Base-by-base conservation (phyloP, 2,329 filamentous ascomycete species). In the Mollisiaceae sp. region DNA sequence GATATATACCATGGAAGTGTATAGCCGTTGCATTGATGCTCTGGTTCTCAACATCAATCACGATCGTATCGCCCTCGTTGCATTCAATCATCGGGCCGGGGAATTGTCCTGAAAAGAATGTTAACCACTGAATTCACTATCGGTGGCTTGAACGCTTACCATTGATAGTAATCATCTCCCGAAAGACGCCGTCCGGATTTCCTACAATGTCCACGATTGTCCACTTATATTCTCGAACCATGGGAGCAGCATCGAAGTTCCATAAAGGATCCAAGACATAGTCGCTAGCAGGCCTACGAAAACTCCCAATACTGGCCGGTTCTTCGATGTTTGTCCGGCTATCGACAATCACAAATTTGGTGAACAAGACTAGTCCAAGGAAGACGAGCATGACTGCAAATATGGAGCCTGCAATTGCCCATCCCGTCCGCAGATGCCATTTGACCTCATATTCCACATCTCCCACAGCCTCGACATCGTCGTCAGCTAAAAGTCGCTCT, bases 1-100 rank as follows among this genome's bases (percentile, higher is more conserved):
- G 90, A 73, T 87, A 92, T 68, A 94, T 82, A 18, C 91, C 91
- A 70, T 94, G 91, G 76, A 91, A 94, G 74, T 94, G 91, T 5
- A 94, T 81, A 8, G 87, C 85, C 0, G 91, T 76, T 14, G 74
- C 84, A 69, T 93, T 91, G 14, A 81, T 79, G 0, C 90, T 85
- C 24, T 84, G 82, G 71, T 94, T 94, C 70, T 86, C 79, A 59
- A 93, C 82, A 38, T 91, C 86, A 52, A 93, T 86, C 3, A 92
- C 76, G 9, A 95, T 77, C 0, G 84, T 86, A 71, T 95, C 92
- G 22, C 90, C 91, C 69, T 91, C 87, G 69, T 91, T 92, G 67
- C 88, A 86, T 69, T 91, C 86, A 55, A 95, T 86, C 54, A 91
- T 77, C 6, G 91, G 91, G 0, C 91, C 84, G 0, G 92, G 92